Evolutionary conservation across 345 rosid genomes (phyloP).

Genomic region (Turritis glabra): DNA sequence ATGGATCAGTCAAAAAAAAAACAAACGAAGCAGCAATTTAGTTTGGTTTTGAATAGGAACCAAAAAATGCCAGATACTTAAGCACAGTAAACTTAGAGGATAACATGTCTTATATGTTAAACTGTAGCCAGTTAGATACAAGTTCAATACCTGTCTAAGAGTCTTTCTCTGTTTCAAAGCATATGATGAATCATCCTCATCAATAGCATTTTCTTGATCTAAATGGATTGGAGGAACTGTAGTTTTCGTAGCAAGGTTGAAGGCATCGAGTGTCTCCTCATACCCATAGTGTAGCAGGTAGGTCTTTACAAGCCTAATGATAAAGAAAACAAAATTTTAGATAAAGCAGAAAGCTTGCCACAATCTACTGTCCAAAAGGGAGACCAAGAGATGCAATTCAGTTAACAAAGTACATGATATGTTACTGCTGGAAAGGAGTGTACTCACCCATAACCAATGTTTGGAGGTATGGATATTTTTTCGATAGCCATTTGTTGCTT

Average conservation of each 20-base stretch:
- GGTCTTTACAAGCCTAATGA: constrained; percentile 79
- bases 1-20: constrained; percentile 23
- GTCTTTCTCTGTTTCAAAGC: constrained; percentile 75
- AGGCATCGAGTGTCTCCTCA: constrained; percentile 87
- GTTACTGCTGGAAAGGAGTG: background rate
- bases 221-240: constrained; percentile 65
- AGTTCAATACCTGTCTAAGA: constrained; percentile 72
- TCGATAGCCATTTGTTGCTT: constrained; percentile 68
- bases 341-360: constrained; percentile 6
- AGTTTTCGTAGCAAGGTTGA: constrained; percentile 75
- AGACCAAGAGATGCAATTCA: background rate
- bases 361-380: background rate
- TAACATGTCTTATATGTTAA: background rate
- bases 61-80: constrained; percentile 1
- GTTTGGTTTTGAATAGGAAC: constrained; percentile 7
- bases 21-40: background rate
- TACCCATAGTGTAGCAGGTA: constrained; percentile 93
- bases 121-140: constrained; percentile 11
- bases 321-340: constrained; percentile 21
- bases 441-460: constrained; percentile 72
- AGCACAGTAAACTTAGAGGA: background rate
- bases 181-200: constrained; percentile 59
- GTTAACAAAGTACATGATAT: background rate
- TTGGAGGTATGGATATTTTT: constrained; percentile 59
- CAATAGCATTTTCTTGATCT: constrained; percentile 64